Conservation (phyloP, 805 yeast genomes). For the Candida nemodendra region DNA sequence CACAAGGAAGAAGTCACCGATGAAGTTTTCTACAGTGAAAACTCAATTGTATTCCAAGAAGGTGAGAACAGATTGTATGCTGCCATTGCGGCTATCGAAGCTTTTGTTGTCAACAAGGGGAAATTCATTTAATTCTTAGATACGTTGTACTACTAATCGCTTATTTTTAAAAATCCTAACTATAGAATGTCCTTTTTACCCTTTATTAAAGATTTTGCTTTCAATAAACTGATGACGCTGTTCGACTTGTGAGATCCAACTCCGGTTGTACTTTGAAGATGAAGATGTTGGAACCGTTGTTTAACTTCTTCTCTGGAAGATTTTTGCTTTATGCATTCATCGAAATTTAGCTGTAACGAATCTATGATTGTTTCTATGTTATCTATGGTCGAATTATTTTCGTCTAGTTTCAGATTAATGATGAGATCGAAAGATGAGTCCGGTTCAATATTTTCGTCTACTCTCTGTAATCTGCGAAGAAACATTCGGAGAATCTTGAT, state of each 20-base stretch:
- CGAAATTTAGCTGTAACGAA: not conserved
- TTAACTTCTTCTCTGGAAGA: not conserved
- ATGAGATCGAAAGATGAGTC: constrained; percentile 62
- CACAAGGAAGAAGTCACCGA: constrained; percentile 93
- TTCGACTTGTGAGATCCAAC: too few species aligned
- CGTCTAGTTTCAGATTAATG: constrained; percentile 48
- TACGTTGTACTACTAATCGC: not conserved
- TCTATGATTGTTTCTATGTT: constrained; percentile 36
- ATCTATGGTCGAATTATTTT: constrained; percentile 39
- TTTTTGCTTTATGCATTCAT: not conserved
- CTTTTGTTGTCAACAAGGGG: constrained; percentile 84
- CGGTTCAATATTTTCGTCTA: constrained; percentile 44
- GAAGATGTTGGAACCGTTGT: too few species aligned
- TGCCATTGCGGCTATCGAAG: constrained; percentile 91
- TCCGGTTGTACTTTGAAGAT: too few species aligned
- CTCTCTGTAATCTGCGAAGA: constrained; percentile 58
- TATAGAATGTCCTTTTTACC: too few species aligned
- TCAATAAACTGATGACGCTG: too few species aligned
- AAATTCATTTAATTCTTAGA: constrained; percentile 32
- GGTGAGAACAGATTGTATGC: constrained; percentile 97
- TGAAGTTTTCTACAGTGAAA: constrained; percentile 82
- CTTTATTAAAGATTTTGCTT: too few species aligned
- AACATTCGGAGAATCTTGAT: constrained; percentile 67
- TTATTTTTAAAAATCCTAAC: not conserved
- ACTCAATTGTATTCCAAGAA: constrained; percentile 87